These are phyloP conservation scores for Vigna trinervia DNA, from an alignment of 306 rosid genomes.

Conservation along the genomic window DNA sequence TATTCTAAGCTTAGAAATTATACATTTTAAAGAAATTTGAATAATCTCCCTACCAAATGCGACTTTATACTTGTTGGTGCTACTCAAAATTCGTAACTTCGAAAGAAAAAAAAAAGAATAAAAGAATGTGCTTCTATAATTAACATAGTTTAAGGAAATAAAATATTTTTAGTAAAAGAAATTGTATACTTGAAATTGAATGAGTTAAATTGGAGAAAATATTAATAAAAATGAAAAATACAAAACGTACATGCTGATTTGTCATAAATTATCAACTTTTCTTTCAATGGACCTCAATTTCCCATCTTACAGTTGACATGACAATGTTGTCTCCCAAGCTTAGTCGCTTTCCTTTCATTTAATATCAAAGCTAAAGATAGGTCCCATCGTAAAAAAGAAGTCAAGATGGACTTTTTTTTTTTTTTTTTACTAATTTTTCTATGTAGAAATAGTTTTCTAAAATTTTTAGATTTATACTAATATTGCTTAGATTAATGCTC, in stretches of 20 bases:
- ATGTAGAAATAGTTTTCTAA: not conserved
- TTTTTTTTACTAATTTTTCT: not conserved
- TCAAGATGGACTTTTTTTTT: not conserved
- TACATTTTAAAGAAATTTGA: too few relatives aligned
- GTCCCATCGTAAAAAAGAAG: not conserved
- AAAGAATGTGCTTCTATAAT: too few relatives aligned
- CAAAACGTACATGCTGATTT: not conserved
- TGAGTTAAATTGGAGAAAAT: not conserved
- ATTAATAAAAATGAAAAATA: not conserved
- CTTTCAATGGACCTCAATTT: not conserved
- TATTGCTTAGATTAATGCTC: too few relatives aligned
- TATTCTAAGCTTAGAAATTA: too few relatives aligned
- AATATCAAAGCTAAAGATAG: not conserved
- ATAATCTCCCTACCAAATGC: too few relatives aligned
- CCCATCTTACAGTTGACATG: not conserved
- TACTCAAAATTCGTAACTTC: too few relatives aligned
- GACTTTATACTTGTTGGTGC: too few relatives aligned
- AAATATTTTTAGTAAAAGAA: too few relatives aligned
- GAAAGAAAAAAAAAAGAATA: too few relatives aligned
- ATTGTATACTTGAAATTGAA: not conserved
- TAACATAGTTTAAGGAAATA: too few relatives aligned
- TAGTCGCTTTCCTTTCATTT: slow-evolving; percentile 11
- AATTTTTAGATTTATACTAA: not conserved
- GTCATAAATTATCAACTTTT: not conserved
- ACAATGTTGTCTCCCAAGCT: slow-evolving; percentile 1